Percentiles rank a stretch among this genome's conserved stretches.
These are phyloP conservation scores for Dictyophora rubrovolvata DNA, from an alignment of 768 basidiomycete species.

Conservation along the genomic window DNA sequence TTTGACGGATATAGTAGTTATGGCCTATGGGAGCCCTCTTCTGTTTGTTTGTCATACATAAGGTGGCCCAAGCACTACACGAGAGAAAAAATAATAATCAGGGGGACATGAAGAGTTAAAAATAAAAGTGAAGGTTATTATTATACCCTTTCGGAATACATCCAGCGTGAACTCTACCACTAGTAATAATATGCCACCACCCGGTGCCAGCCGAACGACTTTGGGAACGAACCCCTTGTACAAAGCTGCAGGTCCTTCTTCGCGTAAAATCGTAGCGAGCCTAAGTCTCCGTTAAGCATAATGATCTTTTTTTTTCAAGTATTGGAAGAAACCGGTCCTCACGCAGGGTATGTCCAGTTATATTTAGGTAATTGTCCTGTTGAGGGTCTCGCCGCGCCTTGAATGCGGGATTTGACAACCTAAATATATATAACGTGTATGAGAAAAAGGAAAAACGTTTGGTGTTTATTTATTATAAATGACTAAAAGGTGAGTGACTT, in stretches of 20 bases:
- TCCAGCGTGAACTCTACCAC: constrained; percentile 85
- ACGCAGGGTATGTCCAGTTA: constrained; percentile 92
- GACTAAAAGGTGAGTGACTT: constrained; percentile 7
- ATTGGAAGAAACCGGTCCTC: constrained; percentile 12
- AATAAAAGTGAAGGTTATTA: constrained; percentile 12
- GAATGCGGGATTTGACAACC: constrained; percentile 96
- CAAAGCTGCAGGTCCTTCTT: constrained; percentile 77
- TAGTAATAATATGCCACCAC: constrained; percentile 86
- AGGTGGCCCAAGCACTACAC: constrained; percentile 40
- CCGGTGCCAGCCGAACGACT: constrained; percentile 88
- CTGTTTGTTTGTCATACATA: constrained; percentile 27
- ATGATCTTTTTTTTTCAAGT: background rate
- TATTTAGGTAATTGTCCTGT: constrained; percentile 75
- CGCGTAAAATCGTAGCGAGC: constrained; percentile 66
- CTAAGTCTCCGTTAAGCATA: constrained; percentile 17
- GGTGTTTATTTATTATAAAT: background rate
- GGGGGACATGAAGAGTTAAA: background rate
- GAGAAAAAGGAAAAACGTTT: too few relatives aligned
- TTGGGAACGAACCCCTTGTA: constrained; percentile 97
- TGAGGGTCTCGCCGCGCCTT: constrained; percentile 49
- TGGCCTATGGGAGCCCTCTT: too few relatives aligned
- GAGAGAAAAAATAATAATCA: background rate
- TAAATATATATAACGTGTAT: constrained; percentile 20
- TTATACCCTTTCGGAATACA: constrained; percentile 59
- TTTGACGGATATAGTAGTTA: too few relatives aligned